Base-by-base conservation (phyloP, 305 asterid genomes). In the Nicotiana rustica region DNA sequence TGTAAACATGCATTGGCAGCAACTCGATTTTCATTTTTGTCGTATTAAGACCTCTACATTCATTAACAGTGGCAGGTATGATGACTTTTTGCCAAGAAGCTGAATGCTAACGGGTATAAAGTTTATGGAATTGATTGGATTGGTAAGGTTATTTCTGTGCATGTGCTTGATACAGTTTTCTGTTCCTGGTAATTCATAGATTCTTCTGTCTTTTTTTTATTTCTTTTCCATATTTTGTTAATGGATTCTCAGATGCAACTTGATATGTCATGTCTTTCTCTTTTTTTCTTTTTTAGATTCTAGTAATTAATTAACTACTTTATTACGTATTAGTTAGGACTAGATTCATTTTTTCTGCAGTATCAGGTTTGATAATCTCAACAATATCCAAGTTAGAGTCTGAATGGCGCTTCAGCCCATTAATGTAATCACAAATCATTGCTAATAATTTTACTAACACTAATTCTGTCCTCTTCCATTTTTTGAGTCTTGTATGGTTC, bases 111-210 rank as follows among this genome's bases (percentile, higher is more conserved):
- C 84, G 99, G 98, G 85, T 90, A 90, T 86, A 96, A 93, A 90
- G 98, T 92, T 66, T 91, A 93, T 69, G 99, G 93, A 81, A 91
- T 94, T 97, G 99, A 96, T 81, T 96, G 98, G 99, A 91, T 91
- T 83, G 99, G 99, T 94, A 84, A 89, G 93, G 3, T 44, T 8
- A 8, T 44, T 86, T 55, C 41, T 49, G 25, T 4, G 33, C 55
- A 25, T 52, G 55, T 52, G 29, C 25, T 75, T 14, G 6, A 14
- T 3, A 73, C 25, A 47, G 49, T 73, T 18, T 13, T 5, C 41
- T 21, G 41, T 6, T 47, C 47, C 10, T 41, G 47, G 1, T 41
- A 6, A 14, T 52, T 71, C 29, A 61, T 49, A 73, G 64, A 73
- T 49, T 25, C 44, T 49, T 14, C 12, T 1, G 44, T 41, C 35